Evolutionary conservation across 805 yeast species (phyloP), one percentile per base, ranked within the genome.

Genomic region (Suhomyces sp.): DNA sequence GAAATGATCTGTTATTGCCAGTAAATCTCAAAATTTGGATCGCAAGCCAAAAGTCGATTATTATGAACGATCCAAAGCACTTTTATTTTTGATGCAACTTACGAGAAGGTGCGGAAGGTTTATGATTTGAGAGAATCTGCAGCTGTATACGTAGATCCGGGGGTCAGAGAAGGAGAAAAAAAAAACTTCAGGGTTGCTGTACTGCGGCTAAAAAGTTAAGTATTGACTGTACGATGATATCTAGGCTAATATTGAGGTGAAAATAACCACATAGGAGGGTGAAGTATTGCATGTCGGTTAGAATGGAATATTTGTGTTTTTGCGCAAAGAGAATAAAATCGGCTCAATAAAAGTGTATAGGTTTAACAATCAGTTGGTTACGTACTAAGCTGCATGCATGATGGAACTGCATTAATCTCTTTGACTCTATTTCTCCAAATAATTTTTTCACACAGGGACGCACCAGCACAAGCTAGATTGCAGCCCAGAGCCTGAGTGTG

Each of bases 211-310:
- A 37, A 37, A 17, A 37, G 13, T 17, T 10, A 7, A 37, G 21
- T 22, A 31, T 29, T 27, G 40, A 19, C 21, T 29, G 47, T 29
- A 45, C 47, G 46, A 43, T 43, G 6, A 25, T 43, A 43, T 43
- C 33, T 43, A 43, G 46, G 46, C 46, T 43, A 43, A 43, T 17
- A 25, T n/a, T 15, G n/a, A 10, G 22, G 46, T 25, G n/a, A 43
- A 13, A 43, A 43, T 44, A 44, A 22, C 47, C 40, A 31, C 47
- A 44, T n/a, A 31, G 15, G 24, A 25, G 20, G 33, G 33, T 9
- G 33, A 25, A 25, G n/a, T 43, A 35, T 43, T 43, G 33, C 25
- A 29, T 20, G 27, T 44, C 47, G 47, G 47, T 44, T 44, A 44
- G 40, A 44, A 31, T 31, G 17, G 47, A 44, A 44, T 19, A 29